Percentiles rank a stretch among this genome's conserved stretches.
Conservation (phyloP, 768 basidiomycete genomes). For the Dentipellis sp. region DNA sequence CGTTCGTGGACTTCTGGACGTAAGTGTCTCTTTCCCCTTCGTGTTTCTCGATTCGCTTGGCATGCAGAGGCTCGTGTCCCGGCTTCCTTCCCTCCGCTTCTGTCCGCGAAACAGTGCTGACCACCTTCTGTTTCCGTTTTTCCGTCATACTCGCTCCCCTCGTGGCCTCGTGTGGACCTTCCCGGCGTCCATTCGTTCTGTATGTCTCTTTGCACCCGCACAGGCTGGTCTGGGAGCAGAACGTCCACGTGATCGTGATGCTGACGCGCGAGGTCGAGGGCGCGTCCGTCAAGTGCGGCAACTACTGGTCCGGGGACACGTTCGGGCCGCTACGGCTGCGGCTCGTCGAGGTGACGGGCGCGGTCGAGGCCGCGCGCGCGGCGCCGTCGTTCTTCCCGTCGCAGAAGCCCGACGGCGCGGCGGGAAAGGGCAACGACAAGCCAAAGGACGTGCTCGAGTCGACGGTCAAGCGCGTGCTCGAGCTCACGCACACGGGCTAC, state of each 20-base stretch:
- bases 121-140: neutral
- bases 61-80: neutral
- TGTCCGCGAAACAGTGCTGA: too few relatives aligned
- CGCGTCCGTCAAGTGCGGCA: constrained; percentile 80
- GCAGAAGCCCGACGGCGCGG: neutral
- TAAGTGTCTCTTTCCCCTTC: constrained; percentile 29
- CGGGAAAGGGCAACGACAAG: neutral
- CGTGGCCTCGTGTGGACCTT: neutral
- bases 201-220: neutral
- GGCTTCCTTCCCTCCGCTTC: neutral
- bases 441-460: constrained; percentile 19
- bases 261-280: constrained; percentile 89
- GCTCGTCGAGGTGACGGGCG: constrained; percentile 38
- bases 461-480: constrained; percentile 55
- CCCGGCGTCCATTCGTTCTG: neutral
- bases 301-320: constrained; percentile 68
- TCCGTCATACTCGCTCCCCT: neutral
- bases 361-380: constrained; percentile 24
- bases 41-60: neutral
- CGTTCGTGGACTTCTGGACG: constrained; percentile 93
- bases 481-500: constrained; percentile 52
- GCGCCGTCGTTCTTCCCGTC: constrained; percentile 26
- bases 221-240: constrained; percentile 89
- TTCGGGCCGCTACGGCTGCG: constrained; percentile 69
- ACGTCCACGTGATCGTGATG: constrained; percentile 94